These are phyloP conservation scores for Fragaria iinumae DNA, from an alignment of 306 rosid genomes.

Conservation along the genomic window DNA sequence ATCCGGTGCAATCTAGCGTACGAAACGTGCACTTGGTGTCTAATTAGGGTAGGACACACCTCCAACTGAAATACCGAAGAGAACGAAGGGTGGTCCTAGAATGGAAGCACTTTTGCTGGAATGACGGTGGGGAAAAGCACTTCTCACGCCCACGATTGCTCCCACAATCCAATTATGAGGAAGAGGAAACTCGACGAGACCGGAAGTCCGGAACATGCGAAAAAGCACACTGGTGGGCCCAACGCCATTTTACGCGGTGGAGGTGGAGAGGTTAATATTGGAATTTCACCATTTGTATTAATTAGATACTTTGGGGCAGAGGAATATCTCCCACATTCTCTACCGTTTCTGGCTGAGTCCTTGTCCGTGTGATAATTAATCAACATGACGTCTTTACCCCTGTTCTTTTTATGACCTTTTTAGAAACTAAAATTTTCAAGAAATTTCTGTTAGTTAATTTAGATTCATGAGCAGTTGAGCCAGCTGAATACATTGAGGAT, in stretches of 20 bases:
- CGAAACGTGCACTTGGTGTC: no score
- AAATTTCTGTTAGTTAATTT: no score
- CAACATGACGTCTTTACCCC: no score
- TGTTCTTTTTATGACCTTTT: no score
- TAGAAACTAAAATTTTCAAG: no score
- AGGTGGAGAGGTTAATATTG: background rate
- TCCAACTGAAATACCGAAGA: background rate
- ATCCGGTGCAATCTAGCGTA: no score
- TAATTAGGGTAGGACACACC: background rate
- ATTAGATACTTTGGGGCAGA: background rate
- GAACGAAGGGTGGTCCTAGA: background rate
- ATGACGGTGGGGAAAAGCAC: background rate
- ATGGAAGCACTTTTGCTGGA: background rate
- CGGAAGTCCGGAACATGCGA: background rate
- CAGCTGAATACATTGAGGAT: no score
- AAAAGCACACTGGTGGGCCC: background rate
- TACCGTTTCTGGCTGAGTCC: background rate
- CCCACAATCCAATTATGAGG: background rate
- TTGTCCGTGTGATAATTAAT: background rate
- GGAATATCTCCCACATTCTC: background rate
- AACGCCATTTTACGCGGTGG: background rate
- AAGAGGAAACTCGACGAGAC: background rate
- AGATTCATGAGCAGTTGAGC: no score
- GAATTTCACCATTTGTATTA: background rate
- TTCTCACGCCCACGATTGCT: background rate